Conservation (phyloP, 768 basidiomycete genomes). For the Dioszegia hungarica region DNA sequence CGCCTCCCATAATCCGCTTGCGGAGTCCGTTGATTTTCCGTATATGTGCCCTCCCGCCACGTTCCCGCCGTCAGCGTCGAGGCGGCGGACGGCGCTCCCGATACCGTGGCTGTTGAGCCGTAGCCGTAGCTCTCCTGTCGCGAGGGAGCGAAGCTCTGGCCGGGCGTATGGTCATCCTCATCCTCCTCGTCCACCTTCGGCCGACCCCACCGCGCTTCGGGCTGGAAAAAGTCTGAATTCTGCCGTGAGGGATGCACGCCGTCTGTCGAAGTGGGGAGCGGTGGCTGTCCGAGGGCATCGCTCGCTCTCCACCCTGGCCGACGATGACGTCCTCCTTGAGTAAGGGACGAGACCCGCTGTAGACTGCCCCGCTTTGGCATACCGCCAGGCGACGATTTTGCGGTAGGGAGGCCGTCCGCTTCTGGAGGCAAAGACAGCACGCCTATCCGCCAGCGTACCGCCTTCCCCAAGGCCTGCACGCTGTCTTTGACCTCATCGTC, state of each 20-base stretch:
- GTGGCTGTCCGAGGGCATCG: background rate
- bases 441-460: constrained; percentile 20
- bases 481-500: constrained; percentile 33
- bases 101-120: background rate
- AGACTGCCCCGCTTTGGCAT: constrained; percentile 5
- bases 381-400: background rate
- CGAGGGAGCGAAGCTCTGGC: constrained; percentile 9
- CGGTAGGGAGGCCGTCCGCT: background rate
- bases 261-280: background rate
- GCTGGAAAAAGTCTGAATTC: constrained; percentile 20
- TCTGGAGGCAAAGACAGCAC: background rate
- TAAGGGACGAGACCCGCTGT: constrained; percentile 26
- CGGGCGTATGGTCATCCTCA: constrained; percentile 28
- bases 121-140: constrained; percentile 2
- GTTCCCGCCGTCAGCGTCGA: constrained; percentile 17
- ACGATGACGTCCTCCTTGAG: constrained; percentile 23
- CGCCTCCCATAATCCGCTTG: constrained; percentile 12
- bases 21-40: constrained; percentile 13
- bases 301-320: constrained; percentile 36
- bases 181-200: constrained; percentile 26
- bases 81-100: constrained; percentile 4
- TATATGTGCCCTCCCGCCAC: background rate
- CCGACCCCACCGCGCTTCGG: constrained; percentile 15
- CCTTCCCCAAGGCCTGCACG: constrained; percentile 34
- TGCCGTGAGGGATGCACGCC: constrained; percentile 2